Evolutionary conservation across 2,329 filamentous ascomycete genomes (phyloP), one percentile per base, ranked within the genome.

Genomic region (Fusarium sublunatum): DNA sequence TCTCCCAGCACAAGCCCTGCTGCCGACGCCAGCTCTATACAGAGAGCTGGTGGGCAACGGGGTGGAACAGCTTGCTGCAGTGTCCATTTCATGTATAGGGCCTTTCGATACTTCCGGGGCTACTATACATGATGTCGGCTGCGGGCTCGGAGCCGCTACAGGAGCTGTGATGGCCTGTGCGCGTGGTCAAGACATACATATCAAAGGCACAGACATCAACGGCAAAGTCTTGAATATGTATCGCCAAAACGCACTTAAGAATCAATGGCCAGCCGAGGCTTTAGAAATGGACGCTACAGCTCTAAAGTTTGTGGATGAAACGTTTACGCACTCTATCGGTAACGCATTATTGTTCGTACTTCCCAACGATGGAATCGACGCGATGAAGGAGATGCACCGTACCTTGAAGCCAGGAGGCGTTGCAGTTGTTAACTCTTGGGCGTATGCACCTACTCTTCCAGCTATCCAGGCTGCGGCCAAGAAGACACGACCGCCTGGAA

Each of bases 11-110:
- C 39, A 54, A 8, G 58, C 60, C 2, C 15, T 63, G 2, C 3
- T 3, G 7, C 60, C 60, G 11, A 63, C 60, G 0, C 35, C 60
- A 10, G 47, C 34, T 3, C 58, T 63, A 1, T 63, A 63, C 1
- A 19, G 36, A 0, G 35, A 58, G 9, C 31, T 62, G 0, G 60
- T 54, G 6, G 58, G 53, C 0, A 44, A 62, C 9, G 24, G 35
- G 0, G 54, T 53, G 60, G 53, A 63, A 9, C 12, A 36, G 0
- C 58, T 63, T 1, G 60, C 58, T 1, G 11, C 39, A 1, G 26
- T 9, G 0, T 63, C 60, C 5, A 13, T 53, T 0, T 53, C 43
- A 0, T 63, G 31, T 1, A 26, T 34, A 0, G 7, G 32, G 0
- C 3, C 38, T 0, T 24, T 53, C 0, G 24, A 1, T 1, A 1